phyloP scores from a whole-genome alignment of 2,329 filamentous ascomycete species.

The Metarhizium humberi region DNA sequence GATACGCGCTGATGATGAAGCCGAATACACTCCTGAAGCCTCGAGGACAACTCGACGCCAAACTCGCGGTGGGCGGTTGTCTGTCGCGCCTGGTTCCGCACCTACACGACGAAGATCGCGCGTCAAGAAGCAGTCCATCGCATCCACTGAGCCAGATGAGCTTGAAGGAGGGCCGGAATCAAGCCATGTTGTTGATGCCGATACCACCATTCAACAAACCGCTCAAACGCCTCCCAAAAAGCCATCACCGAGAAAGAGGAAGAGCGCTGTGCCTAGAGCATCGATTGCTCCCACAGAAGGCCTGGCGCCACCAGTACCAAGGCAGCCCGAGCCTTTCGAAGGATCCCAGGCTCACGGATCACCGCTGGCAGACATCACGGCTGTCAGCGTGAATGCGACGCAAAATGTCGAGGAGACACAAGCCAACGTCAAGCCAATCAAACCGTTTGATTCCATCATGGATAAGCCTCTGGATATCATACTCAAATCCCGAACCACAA shows the following conservation, averaged over 20 bases:
- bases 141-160: conserved; percentile 14
- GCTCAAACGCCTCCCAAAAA: conserved; percentile 26
- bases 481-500: conserved; percentile 69
- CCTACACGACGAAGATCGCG: conserved; percentile 32
- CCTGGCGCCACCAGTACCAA: conserved; percentile 32
- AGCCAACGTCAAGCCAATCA: conserved; percentile 57
- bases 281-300: conserved; percentile 31
- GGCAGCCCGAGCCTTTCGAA: conserved; percentile 48
- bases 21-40: conserved; percentile 72
- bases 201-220: conserved; percentile 23
- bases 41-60: conserved; percentile 47
- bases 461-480: conserved; percentile 93
- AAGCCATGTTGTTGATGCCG: conserved; percentile 27
- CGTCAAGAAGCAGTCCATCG: conserved; percentile 25
- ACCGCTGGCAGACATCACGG: conserved; percentile 67
- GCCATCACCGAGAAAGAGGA: conserved; percentile 56
- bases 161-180: neutral
- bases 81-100: conserved; percentile 34
- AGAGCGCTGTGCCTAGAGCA: conserved; percentile 40
- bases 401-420: conserved; percentile 18
- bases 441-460: conserved; percentile 65
- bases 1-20: conserved; percentile 52
- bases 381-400: conserved; percentile 46
- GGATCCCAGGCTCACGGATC: conserved; percentile 39
- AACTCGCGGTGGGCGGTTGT: conserved; percentile 28